Evolutionary conservation across 176 grass and related monocot genomes (phyloP), one percentile per base, ranked within the genome.

Genomic region (Dendrocalamus sinicus): DNA sequence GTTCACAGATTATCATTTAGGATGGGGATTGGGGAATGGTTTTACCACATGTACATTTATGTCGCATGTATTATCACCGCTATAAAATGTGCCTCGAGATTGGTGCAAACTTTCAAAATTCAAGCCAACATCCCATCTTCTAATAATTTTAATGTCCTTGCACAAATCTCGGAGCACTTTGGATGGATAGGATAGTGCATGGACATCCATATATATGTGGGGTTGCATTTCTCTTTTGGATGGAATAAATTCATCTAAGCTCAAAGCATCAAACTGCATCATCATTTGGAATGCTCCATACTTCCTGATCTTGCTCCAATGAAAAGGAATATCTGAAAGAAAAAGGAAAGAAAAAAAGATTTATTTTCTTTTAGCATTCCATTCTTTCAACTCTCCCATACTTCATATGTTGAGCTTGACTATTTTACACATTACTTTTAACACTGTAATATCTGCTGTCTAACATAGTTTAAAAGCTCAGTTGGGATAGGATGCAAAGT

Each of bases 1-100:
- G 9, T 46, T 59, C 59, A 68, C 72, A 44, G 89, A 74, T 79
- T 77, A 7, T 87, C 54, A 82, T 70, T 85, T 68, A 58, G 28
- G 60, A 19, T 28, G 28, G 28, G 28, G 28, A 28, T 28, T 41
- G 40, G 40, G 40, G 40, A 41, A 41, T 41, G 40, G 40, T 41
- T 41, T 41, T 41, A 41, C 40, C 40, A 41, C 40, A 41, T 41
- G 40, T 41, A 40, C 39, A 41, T 41, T 0, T 7, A 41, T 41
- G 40, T 41, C 40, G n/a, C 40, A 41, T 41, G 40, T 41, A 41
- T 8, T 41, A 41, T 41, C 40, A 41, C 8, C 7, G 6, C 40
- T 41, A 41, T 41, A 6, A 41, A 41, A 41, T 41, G 40, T 41
- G 0, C 40, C 6, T 41, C 5, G 1, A 41, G 7, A 41, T 41